These are phyloP conservation scores for Lachancea cidri DNA, from an alignment of 805 yeast species.

Conservation along the genomic window DNA sequence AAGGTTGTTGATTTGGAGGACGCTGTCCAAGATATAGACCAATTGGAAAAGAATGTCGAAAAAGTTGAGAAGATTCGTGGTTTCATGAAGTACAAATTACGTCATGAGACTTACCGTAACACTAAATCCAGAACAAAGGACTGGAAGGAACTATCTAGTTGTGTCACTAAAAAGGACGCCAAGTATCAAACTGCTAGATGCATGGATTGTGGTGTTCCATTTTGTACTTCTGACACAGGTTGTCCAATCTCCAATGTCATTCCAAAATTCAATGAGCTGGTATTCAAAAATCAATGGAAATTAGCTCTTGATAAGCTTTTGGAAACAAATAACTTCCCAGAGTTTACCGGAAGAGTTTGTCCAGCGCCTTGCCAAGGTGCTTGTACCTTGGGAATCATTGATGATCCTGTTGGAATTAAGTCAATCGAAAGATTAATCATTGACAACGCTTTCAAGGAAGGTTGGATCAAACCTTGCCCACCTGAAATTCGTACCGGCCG, in stretches of 20 bases:
- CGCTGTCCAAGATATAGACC: constrained; percentile 63
- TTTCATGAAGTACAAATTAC: constrained; percentile 88
- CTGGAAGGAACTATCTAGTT: constrained; percentile 85
- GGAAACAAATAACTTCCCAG: constrained; percentile 98
- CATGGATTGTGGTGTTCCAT: constrained; percentile 99
- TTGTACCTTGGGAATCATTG: constrained; percentile 86
- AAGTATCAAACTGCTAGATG: constrained; percentile 93
- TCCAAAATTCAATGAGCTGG: constrained; percentile 97
- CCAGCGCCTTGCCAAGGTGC: constrained; percentile 99
- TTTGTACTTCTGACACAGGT: constrained; percentile 96
- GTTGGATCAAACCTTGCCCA: constrained; percentile 87
- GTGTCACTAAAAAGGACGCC: constrained; percentile 81
- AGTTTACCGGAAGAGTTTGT: constrained; percentile 95
- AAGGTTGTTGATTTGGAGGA: constrained; percentile 87
- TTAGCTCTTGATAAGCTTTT: constrained; percentile 86
- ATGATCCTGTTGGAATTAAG: constrained; percentile 94
- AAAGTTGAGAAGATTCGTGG: constrained; percentile 70
- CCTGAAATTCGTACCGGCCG: constrained; percentile 82
- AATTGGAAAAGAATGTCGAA: constrained; percentile 58
- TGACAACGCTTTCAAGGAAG: constrained; percentile 93
- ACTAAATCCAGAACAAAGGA: constrained; percentile 74
- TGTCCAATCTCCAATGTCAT: constrained; percentile 96
- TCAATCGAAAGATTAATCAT: constrained; percentile 94
- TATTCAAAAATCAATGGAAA: constrained; percentile 90
- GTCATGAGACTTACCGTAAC: constrained; percentile 79